phyloP scores from a whole-genome alignment of 2,329 filamentous ascomycete genomes.

The Achaetomium macrosporum region DNA sequence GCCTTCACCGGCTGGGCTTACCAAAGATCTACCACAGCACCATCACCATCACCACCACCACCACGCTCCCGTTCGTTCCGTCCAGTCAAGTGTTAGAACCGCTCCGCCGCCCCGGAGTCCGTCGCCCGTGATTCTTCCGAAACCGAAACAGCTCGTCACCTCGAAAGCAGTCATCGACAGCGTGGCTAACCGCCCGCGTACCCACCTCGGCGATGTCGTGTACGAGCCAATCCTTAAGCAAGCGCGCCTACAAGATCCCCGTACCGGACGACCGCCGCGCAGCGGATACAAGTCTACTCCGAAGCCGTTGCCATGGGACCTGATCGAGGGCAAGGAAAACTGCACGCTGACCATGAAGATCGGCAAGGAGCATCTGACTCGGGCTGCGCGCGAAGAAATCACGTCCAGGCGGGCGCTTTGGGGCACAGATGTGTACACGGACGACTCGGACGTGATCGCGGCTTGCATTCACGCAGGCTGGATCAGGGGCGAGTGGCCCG shows the following conservation, averaged over 20 bases:
- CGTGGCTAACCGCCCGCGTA: constrained; percentile 63
- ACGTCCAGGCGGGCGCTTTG: constrained; percentile 75
- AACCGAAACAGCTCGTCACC: constrained; percentile 60
- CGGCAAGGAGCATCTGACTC: constrained; percentile 67
- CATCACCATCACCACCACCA: constrained; percentile 45
- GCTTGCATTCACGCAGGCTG: constrained; percentile 91
- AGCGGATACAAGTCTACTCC: constrained; percentile 46
- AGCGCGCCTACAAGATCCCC: constrained; percentile 43
- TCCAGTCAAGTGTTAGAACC: constrained; percentile 21
- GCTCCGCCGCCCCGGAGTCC: constrained; percentile 31
- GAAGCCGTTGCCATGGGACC: constrained; percentile 68
- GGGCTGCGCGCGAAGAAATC: constrained; percentile 71
- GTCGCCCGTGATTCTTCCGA: constrained; percentile 45
- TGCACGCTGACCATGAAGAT: constrained; percentile 87
- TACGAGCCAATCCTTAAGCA: constrained; percentile 65
- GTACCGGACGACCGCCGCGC: constrained; percentile 41
- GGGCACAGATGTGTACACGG: constrained; percentile 92
- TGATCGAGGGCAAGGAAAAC: constrained; percentile 70
- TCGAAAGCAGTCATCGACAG: constrained; percentile 67
- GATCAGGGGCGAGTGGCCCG: constrained; percentile 81
- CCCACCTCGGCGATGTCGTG: constrained; percentile 77
- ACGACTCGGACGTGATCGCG: constrained; percentile 89
- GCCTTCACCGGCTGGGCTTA: constrained; percentile 36
- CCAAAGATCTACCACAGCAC: constrained; percentile 37
- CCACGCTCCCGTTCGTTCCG: constrained; percentile 38